Conservation (phyloP, 345 rosid species). For the Durio zibethinus region DNA sequence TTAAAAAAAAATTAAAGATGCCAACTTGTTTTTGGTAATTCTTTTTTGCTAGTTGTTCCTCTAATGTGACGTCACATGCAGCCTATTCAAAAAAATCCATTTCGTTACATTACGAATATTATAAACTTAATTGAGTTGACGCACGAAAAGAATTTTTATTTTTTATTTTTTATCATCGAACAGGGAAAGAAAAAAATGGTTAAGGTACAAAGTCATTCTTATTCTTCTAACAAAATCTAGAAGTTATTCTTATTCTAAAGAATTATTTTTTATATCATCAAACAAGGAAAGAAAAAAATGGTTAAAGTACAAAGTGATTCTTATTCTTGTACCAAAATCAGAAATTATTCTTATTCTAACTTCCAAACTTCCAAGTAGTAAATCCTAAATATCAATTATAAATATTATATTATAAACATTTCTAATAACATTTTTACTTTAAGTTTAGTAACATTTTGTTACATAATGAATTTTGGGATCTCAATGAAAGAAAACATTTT, state of each 20-base stretch:
- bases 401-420: no score
- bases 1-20: no score
- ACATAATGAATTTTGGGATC: no score
- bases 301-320: neutral
- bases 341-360: neutral
- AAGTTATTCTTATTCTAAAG: neutral
- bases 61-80: no score
- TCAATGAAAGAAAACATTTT: no score
- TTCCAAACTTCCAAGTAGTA: neutral
- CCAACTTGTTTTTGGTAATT: neutral
- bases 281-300: no score
- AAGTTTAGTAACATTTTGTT: no score
- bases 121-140: neutral
- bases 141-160: neutral
- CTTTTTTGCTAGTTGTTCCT: neutral
- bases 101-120: neutral
- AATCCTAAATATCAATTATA: no score
- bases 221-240: neutral
- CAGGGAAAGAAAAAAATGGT: neutral
- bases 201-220: neutral
- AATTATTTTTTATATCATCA: no score
- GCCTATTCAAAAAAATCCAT: no score
- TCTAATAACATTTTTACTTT: no score
- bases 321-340: neutral
- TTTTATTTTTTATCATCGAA: neutral